Percentiles rank a stretch among this genome's conserved stretches.
Conservation (phyloP, 2,329 filamentous ascomycete genomes). For the Botrytis aclada region DNA sequence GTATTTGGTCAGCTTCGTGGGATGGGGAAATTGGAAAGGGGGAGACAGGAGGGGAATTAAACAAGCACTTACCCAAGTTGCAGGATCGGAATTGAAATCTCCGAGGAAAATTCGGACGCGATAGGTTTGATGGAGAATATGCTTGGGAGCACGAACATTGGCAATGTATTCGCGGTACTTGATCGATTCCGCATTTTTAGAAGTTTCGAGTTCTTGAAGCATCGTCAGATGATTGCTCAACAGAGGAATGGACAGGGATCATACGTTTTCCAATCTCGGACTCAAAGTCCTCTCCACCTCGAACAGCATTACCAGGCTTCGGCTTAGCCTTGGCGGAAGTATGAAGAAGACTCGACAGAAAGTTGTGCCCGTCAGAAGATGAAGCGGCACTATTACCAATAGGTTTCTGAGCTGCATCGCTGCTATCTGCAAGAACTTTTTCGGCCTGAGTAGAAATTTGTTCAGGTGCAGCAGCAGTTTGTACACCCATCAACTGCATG, state of each 20-base stretch:
- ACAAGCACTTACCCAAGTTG: slow-evolving; percentile 30
- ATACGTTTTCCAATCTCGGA: slow-evolving; percentile 30
- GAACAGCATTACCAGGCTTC: background rate
- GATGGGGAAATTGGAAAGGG: background rate
- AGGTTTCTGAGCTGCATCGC: slow-evolving; percentile 3
- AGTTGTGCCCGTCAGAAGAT: background rate
- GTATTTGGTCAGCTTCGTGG: background rate
- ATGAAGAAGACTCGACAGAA: background rate
- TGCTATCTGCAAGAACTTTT: background rate
- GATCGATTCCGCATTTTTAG: background rate
- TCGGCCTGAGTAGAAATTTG: background rate
- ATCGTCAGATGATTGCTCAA: background rate
- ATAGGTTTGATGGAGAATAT: slow-evolving; percentile 38
- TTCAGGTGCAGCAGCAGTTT: background rate
- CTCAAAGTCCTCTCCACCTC: slow-evolving; percentile 27
- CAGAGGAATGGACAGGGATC: background rate
- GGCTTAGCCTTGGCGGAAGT: background rate
- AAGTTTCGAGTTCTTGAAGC: background rate
- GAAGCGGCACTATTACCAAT: background rate
- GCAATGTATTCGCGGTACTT: slow-evolving; percentile 39
- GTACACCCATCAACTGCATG: slow-evolving; percentile 5
- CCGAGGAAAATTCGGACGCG: slow-evolving; percentile 41
- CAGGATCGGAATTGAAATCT: slow-evolving; percentile 33
- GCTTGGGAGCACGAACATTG: slow-evolving; percentile 40
- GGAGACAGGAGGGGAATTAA: slow-evolving; percentile 20